phyloP scores from a whole-genome alignment of 164 flowering plant species.

The Annona squamosa region DNA sequence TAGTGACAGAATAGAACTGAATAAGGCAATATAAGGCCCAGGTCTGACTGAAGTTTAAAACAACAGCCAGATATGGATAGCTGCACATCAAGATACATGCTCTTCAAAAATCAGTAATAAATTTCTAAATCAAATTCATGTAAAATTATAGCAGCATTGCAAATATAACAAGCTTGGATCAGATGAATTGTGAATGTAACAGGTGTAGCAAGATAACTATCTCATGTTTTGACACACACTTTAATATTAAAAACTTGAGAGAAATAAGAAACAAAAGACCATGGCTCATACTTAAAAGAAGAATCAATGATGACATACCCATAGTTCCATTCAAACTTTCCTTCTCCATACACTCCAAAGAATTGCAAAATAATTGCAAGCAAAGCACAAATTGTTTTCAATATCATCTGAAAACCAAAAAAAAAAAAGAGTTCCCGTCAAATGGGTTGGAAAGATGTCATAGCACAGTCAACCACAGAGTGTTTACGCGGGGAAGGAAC shows the following conservation, averaged over 20 bases:
- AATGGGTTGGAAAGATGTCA: background rate
- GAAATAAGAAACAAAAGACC: background rate
- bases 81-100: slow-evolving; percentile 40
- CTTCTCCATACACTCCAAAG: slow-evolving; percentile 95
- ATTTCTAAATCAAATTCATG: background rate
- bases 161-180: background rate
- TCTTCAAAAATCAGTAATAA: background rate
- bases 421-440: slow-evolving; percentile 8
- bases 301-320: slow-evolving; percentile 46
- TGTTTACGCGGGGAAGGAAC: background rate
- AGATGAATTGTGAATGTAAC: background rate
- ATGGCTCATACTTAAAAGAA: background rate
- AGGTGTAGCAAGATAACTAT: background rate
- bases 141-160: background rate
- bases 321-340: slow-evolving; percentile 91
- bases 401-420: slow-evolving; percentile 56
- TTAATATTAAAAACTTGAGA: background rate
- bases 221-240: background rate
- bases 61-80: slow-evolving; percentile 90
- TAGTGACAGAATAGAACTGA: slow-evolving; percentile 86
- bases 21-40: slow-evolving; percentile 99
- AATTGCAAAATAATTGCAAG: slow-evolving; percentile 69
- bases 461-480: background rate
- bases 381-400: slow-evolving; percentile 86
- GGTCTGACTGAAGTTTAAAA: slow-evolving; percentile 93